Evolutionary conservation across 2,329 filamentous ascomycete species (phyloP).

Genomic region (Colletotrichum salicis): DNA sequence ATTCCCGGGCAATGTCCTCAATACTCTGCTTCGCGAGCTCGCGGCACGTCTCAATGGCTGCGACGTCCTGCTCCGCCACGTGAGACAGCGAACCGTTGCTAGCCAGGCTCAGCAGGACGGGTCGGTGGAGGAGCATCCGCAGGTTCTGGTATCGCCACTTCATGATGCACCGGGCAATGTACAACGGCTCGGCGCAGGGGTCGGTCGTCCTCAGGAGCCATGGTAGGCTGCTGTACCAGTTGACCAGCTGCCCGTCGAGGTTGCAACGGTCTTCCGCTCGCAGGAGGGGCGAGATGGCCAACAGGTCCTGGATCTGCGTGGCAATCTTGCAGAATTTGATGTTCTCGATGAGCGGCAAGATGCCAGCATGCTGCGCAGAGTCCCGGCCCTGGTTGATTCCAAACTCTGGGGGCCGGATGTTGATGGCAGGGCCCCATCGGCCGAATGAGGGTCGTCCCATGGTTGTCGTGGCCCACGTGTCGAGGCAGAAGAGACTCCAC

Average conservation of each 20-base stretch:
- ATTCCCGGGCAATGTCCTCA: slow-evolving; percentile 76
- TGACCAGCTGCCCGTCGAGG: slow-evolving; percentile 74
- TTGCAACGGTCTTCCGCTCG: slow-evolving; percentile 72
- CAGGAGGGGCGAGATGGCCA: slow-evolving; percentile 76
- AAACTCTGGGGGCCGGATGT: slow-evolving; percentile 70
- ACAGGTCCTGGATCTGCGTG: slow-evolving; percentile 79
- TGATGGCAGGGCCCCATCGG: slow-evolving; percentile 74
- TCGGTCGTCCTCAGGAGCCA: slow-evolving; percentile 72
- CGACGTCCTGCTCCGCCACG: slow-evolving; percentile 69
- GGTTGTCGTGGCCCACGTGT: slow-evolving; percentile 79
- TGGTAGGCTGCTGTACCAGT: slow-evolving; percentile 78
- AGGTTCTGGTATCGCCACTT: slow-evolving; percentile 86
- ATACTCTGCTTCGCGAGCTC: slow-evolving; percentile 77
- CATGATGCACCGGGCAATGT: slow-evolving; percentile 78
- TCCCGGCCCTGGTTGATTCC: slow-evolving; percentile 58
- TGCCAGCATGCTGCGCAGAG: slow-evolving; percentile 69
- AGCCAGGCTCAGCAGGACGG: slow-evolving; percentile 74
- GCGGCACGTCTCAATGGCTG: slow-evolving; percentile 75
- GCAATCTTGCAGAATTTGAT: slow-evolving; percentile 84
- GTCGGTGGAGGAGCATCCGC: slow-evolving; percentile 79
- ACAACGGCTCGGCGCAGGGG: slow-evolving; percentile 76
- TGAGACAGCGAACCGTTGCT: slow-evolving; percentile 61
- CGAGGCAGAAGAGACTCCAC: slow-evolving; percentile 80
- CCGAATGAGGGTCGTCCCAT: slow-evolving; percentile 77
- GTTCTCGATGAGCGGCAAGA: slow-evolving; percentile 79